Evolutionary conservation across 495 filamentous ascomycete genomes (phyloP).

Genomic region (Daldinia childiae): DNA sequence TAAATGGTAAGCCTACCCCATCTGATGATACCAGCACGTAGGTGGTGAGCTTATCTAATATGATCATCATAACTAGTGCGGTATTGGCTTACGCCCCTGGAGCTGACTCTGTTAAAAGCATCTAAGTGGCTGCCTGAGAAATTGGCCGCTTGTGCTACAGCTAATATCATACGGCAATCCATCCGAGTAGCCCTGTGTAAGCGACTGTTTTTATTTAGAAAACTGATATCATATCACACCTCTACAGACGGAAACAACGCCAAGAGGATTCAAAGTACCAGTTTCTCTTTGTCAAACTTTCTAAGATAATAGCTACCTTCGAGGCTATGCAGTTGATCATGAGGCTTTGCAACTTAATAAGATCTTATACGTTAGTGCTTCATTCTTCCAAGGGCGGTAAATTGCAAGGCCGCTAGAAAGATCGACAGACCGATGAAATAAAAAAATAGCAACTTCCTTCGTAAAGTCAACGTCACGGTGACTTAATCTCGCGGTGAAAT

Average conservation of each 20-base stretch:
- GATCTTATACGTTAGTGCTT: not conserved
- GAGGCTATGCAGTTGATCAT: not conserved
- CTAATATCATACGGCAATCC: not conserved
- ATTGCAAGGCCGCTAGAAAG: not conserved
- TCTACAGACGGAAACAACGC: not conserved
- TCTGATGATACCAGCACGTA: not conserved
- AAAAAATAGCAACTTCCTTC: not conserved
- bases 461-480: not conserved
- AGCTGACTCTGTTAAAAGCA: not conserved
- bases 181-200: not conserved
- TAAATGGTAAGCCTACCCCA: not conserved
- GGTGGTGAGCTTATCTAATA: not conserved
- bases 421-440: not conserved
- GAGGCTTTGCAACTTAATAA: not conserved
- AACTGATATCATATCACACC: not conserved
- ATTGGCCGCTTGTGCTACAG: not conserved
- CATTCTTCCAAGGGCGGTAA: not conserved
- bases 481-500: not conserved
- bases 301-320: not conserved
- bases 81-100: not conserved
- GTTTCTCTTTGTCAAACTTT: slow-evolving; percentile 1
- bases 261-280: not conserved
- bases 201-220: not conserved
- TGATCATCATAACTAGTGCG: not conserved
- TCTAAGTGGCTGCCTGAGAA: not conserved